Conservation (phyloP, 768 basidiomycete genomes). For the Kwoniella sp. region DNA sequence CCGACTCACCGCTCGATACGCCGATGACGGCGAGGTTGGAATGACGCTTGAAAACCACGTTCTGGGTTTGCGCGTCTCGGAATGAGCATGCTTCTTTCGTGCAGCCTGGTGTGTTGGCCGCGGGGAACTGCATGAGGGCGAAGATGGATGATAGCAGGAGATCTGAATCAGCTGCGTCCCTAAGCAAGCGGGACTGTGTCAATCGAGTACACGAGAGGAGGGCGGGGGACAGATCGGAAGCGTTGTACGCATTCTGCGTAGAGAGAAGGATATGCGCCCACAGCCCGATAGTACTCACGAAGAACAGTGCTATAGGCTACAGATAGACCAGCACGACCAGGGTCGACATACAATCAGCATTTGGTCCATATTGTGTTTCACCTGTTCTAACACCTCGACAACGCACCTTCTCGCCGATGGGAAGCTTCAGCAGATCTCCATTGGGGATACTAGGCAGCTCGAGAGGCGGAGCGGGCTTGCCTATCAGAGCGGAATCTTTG, state of each 20-base stretch:
- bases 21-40: conserved; percentile 69
- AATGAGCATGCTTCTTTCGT: conserved; percentile 81
- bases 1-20: conserved; percentile 63
- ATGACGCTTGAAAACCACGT: conserved; percentile 64
- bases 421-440: conserved; percentile 65
- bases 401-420: conserved; percentile 52
- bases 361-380: conserved; percentile 61
- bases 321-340: conserved; percentile 28
- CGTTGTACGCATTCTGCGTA: not conserved
- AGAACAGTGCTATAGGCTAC: conserved; percentile 72
- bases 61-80: conserved; percentile 74
- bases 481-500: conserved; percentile 61
- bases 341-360: conserved; percentile 23
- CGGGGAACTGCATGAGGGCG: conserved; percentile 31
- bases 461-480: conserved; percentile 68
- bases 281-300: no score
- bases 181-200: no score
- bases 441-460: conserved; percentile 66
- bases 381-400: no score
- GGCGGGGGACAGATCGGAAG: not conserved
- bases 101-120: conserved; percentile 71
- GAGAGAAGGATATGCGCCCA: conserved; percentile 58
- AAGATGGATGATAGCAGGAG: not conserved
- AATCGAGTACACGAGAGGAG: no score
- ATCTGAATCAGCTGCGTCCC: no score